Conservation (phyloP, 805 yeast species). For the Candida morakotiae region DNA sequence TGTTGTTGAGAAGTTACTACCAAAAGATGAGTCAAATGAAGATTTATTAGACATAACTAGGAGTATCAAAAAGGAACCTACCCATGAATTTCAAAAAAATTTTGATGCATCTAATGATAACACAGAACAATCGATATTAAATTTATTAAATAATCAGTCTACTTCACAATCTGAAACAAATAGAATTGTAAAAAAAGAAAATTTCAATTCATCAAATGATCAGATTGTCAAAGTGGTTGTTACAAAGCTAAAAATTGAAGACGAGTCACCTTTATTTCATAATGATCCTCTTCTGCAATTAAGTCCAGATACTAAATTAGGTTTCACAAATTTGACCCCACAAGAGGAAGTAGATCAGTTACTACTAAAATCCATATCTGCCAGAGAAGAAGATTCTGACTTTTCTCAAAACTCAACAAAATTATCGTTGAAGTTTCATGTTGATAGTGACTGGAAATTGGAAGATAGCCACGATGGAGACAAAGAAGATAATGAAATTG, state of each 20-base stretch:
- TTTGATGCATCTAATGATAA: slow-evolving; percentile 31
- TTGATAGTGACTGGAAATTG: slow-evolving; percentile 34
- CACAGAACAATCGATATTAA: slow-evolving; percentile 39
- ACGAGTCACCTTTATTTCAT: not conserved
- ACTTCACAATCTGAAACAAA: slow-evolving; percentile 1
- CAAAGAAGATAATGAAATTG: slow-evolving; percentile 31
- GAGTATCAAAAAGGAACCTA: slow-evolving; percentile 7
- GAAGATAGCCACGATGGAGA: slow-evolving; percentile 39
- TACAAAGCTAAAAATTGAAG: not conserved
- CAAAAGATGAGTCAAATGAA: slow-evolving; percentile 13
- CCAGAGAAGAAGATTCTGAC: slow-evolving; percentile 4
- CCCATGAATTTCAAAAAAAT: slow-evolving; percentile 16
- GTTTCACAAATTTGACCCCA: slow-evolving; percentile 7
- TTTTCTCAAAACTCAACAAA: slow-evolving; percentile 12
- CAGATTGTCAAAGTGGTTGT: not conserved
- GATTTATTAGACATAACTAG: slow-evolving; percentile 2
- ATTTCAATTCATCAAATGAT: not conserved
- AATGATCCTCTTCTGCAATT: not conserved
- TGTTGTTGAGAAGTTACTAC: slow-evolving; percentile 30
- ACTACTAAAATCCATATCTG: not conserved
- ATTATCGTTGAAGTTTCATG: slow-evolving; percentile 25
- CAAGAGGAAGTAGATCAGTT: slow-evolving; percentile 9
- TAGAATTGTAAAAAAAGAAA: not conserved
- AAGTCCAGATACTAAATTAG: slow-evolving; percentile 1
- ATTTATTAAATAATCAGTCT: slow-evolving; percentile 25